Base-by-base conservation (phyloP, 768 basidiomycete genomes). In the Dictyophora rubrovolvata region DNA sequence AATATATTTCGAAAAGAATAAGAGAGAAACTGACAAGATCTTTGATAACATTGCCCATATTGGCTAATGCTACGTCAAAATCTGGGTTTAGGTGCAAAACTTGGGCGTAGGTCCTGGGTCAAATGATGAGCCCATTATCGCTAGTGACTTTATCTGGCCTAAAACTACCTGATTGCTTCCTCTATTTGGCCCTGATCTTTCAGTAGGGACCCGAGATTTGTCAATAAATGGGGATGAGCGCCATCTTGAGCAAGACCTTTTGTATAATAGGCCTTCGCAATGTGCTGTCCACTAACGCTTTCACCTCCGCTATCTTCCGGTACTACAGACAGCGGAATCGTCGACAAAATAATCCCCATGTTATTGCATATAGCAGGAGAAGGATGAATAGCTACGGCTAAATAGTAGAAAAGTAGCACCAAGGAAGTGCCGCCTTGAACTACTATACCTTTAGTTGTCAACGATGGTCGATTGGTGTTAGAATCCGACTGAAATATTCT, bases 21-120 rank as follows among this genome's bases (percentile, higher is more conserved):
- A 17, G 1, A 49, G 28, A 42, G 21, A 34, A 20, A 55, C 73
- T 48, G 36, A 79, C 78, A 57, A 66, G 67, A 62, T 80, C 79
- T 63, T 78, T 79, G 63, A 80, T 65, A 0, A 77, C 76, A 65
- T 78, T 80, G 17, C 74, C 79, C 66, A 80, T 70, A 56, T 80
- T 80, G 16, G 78, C 77, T 10, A 80, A 68, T 2, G 79, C 78
- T 58, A 80, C 75, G 48, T 78, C 79, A 35, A 78, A 75, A 61
- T 76, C 73, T 5, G 78, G 78, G 54, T 78, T 75, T 46, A 63
- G 62, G 42, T 69, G 55, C 16, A 78, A 62, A 1, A 76, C 77
- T 51, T 71, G 69, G 48, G 67, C 68, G 64, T 77, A 79, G 14
- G 77, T 61, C 36, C 76, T 77, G 34, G 21, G 28, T 6, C 16